Evolutionary conservation across 202 grass and related monocot species (phyloP).

Genomic region (Panicum hallii): DNA sequence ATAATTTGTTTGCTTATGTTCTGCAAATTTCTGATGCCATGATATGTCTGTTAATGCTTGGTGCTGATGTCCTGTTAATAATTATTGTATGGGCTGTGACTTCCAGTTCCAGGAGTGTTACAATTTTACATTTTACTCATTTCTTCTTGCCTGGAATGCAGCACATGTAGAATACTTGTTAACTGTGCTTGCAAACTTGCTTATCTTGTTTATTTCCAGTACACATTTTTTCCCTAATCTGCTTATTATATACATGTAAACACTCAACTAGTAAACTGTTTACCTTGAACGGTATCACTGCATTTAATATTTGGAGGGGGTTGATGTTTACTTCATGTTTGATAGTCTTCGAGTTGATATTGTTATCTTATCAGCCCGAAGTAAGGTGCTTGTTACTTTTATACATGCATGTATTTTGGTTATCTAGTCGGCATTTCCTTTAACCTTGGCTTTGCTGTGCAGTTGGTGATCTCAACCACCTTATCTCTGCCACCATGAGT

Average conservation of each 20-base stretch:
- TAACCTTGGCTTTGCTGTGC: slow-evolving; percentile 7
- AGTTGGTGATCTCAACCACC: slow-evolving; percentile 97
- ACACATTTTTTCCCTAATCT: not conserved
- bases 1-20: not conserved
- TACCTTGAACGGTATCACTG: not conserved
- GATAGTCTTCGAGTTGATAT: not conserved
- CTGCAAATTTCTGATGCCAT: not conserved
- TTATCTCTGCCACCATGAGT: slow-evolving; percentile 92
- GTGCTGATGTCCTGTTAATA: not conserved
- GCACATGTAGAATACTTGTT: not conserved
- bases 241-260: slow-evolving; percentile 5
- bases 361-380: not conserved
- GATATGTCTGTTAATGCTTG: not conserved
- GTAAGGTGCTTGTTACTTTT: not conserved
- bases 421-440: not conserved
- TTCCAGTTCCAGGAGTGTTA: no score
- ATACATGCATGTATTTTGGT: not conserved
- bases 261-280: not conserved
- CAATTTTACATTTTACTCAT: not conserved
- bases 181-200: not conserved
- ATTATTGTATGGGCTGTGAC: not conserved
- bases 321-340: not conserved
- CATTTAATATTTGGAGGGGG: not conserved
- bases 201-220: not conserved
- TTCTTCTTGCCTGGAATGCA: not conserved